A percentile compares a stretch with the other conserved stretches of the same genome.
Conservation (phyloP, 2,329 filamentous ascomycete genomes). For the Colletotrichum phormii region DNA sequence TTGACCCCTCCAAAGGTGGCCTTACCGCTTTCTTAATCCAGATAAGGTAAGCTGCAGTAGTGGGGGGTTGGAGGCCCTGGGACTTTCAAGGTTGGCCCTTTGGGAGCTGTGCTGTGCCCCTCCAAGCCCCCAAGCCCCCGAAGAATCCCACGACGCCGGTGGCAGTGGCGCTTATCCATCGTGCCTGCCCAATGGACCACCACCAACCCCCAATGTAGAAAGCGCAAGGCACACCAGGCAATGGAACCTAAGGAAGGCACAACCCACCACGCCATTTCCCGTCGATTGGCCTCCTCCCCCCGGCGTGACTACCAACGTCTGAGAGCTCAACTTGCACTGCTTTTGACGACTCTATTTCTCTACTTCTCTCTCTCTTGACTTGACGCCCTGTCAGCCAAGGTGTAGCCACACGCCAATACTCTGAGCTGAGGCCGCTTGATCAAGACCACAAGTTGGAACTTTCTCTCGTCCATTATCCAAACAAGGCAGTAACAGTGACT, state of each 20-base stretch:
- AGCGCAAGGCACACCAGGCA: slow-evolving; percentile 12
- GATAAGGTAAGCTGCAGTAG: background rate
- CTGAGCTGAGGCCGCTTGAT: slow-evolving; percentile 20
- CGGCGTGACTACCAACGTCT: slow-evolving; percentile 21
- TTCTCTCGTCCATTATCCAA: background rate
- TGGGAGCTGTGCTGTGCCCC: slow-evolving; percentile 13
- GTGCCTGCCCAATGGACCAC: background rate
- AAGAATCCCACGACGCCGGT: background rate
- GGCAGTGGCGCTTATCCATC: background rate
- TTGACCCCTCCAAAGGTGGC: background rate
- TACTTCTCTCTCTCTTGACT: background rate
- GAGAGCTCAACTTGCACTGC: background rate
- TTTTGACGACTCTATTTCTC: slow-evolving; percentile 10
- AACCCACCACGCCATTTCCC: background rate
- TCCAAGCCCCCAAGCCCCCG: background rate
- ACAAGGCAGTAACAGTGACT: slow-evolving; percentile 25
- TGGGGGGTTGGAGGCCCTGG: background rate
- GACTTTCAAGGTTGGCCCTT: background rate
- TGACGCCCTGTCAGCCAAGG: background rate
- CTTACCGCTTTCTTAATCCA: slow-evolving; percentile 19
- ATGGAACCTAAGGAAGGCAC: background rate
- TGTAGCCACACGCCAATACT: slow-evolving; percentile 3
- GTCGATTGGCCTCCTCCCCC: background rate
- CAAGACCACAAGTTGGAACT: background rate
- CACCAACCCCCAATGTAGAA: background rate